Evolutionary conservation across 106 monocot species (phyloP), one percentile per base, ranked within the genome.

Genomic region (Xerophyta viscosa): DNA sequence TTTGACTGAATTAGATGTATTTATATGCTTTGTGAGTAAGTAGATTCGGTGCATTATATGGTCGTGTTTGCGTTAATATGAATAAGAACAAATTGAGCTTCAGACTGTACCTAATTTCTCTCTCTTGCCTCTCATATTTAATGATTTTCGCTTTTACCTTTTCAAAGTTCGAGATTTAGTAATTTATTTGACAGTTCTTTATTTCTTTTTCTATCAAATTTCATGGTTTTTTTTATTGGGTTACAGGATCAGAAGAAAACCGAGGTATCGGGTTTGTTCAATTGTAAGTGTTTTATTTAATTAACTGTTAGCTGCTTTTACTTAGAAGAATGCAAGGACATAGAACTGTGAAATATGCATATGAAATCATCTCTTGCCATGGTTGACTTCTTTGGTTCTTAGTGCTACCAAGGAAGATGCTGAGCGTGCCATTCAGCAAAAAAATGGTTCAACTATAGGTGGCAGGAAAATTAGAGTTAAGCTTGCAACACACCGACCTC

Each of bases 341-440:
- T 9, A 9, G 2, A 52, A 9, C 23, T 46, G 12, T 52, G 14
- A 9, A 42, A 8, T 4, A 51, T 27, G 25, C 17, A 28, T 12
- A 20, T 47, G 20, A 20, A 46, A 14, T 20, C 19, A 3, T 20
- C 11, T 46, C n/a, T 8, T 14, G 15, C n/a, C 25, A 27, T 8
- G 15, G 24, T 18, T 62, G 7, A 15, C 36, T 14, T 24, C 9
- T 20, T 6, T 36, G 2, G 20, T 55, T 36, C n/a, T 33, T 14
- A 94, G 88, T 82, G 94, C 88, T 54, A 43, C 84, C 26, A 60
- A 49, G n/a, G 71, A 78, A 65, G 88, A 94, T 79, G 88, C 84
- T 48, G 69, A 70, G 24, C 77, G 70, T 57, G 69, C 94, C 46
- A 71, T 94, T 76, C 54, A 94, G 70, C 58, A 81, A 30, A 94